Evolutionary conservation across 2,329 filamentous ascomycete species (phyloP), one percentile per base, ranked within the genome.

Genomic region (Colletotrichum chlorophyti): DNA sequence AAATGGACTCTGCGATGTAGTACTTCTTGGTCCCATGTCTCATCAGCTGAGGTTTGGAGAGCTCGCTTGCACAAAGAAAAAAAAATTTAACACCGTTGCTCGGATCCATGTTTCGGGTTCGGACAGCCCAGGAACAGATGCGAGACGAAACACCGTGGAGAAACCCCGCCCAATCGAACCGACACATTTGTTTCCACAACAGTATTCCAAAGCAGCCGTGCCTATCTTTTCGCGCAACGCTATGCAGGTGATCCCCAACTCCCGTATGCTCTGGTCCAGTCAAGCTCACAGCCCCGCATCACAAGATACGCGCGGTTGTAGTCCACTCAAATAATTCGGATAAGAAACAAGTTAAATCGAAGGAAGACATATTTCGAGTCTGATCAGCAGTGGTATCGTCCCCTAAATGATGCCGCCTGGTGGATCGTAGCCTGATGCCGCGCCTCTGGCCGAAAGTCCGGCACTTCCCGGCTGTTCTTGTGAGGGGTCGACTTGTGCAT

Each of bases 381-480:
- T 58, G 46, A 60, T 52, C 53, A 58, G 32, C 27, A 60, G 46
- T 40, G 58, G 58, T 60, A 58, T 54, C 42, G 24, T 42, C 24
- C 48, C 53, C 58, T 64, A 86, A 69, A 86, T 86, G 64, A 86
- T 86, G 38, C 83, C 83, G 35, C 83, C 83, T 2, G 83, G 83
- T 15, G 83, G 83, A 64, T 85, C 83, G 65, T 85, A 86, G 21
- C 75, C 76, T 21, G 74, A 74, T 15, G 75, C 74, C 10, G 73
- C 72, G 14, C 81, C 79, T 50, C 81, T 74, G 2, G 72, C 68
- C 6, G 65, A 64, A 23, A 85, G 70, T 10, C 83, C 83, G 6
- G 81, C 83, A 62, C 82, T 84, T 14, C 83, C 82, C 9, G 81
- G 81, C 1, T 77, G 74, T 40, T 82, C 81, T 14, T 64, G 69